These are phyloP conservation scores for Erysiphe neolycopersici DNA, from an alignment of 2,329 filamentous ascomycete species.

Conservation along the genomic window DNA sequence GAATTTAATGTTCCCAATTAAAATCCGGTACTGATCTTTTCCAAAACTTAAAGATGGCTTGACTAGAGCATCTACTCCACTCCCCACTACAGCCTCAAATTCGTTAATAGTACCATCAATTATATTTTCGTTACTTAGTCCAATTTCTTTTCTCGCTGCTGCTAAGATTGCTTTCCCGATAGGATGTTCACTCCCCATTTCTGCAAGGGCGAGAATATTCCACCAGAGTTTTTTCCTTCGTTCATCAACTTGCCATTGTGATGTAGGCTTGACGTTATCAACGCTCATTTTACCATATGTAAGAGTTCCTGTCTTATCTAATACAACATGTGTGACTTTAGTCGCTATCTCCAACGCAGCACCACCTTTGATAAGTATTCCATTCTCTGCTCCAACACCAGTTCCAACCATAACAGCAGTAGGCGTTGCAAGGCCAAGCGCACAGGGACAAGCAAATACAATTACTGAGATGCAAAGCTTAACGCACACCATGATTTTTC, in stretches of 20 bases:
- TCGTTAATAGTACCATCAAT: conserved; percentile 67
- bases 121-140: conserved; percentile 40
- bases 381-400: conserved; percentile 83
- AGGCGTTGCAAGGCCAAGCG: conserved; percentile 80
- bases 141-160: conserved; percentile 50
- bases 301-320: conserved; percentile 90
- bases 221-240: conserved; percentile 63
- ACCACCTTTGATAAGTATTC: conserved; percentile 93
- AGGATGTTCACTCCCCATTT: conserved; percentile 88
- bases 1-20: conserved; percentile 60
- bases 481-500: conserved; percentile 84
- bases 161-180: conserved; percentile 68
- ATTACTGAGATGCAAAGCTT: conserved; percentile 97
- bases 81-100: conserved; percentile 60
- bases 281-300: conserved; percentile 93
- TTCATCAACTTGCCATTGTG: conserved; percentile 41
- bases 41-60: conserved; percentile 47
- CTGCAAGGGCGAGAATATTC: conserved; percentile 82
- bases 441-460: conserved; percentile 92
- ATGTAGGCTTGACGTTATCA: conserved; percentile 37
- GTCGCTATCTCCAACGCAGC: conserved; percentile 76
- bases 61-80: conserved; percentile 58
- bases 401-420: conserved; percentile 98
- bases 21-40: conserved; percentile 45
- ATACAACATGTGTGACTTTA: conserved; percentile 66